Conservation (phyloP, 805 yeast species). For the Ogataea naganishii region DNA sequence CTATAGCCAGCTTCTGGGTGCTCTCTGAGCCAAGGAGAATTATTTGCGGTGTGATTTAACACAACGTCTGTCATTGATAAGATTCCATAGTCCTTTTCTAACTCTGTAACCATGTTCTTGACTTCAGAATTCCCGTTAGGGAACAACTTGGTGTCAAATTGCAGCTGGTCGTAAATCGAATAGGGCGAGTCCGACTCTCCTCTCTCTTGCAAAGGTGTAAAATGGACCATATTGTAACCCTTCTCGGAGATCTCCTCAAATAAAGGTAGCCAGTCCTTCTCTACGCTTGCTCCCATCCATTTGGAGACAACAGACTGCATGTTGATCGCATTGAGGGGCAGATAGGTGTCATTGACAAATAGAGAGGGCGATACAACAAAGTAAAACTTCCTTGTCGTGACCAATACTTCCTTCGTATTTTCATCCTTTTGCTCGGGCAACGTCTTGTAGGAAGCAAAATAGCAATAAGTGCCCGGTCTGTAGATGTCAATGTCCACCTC, state of each 20-base stretch:
- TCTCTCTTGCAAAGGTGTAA: conserved; percentile 85
- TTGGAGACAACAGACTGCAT: conserved; percentile 83
- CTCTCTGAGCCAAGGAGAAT: conserved; percentile 75
- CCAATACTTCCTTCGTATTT: conserved; percentile 19
- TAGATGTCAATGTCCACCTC: conserved; percentile 51
- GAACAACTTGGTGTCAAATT: conserved; percentile 63
- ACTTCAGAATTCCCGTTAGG: conserved; percentile 46
- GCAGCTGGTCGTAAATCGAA: conserved; percentile 79
- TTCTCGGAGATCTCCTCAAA: conserved; percentile 57
- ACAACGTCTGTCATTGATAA: conserved; percentile 87
- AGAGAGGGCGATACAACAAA: conserved; percentile 79
- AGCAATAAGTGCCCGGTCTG: conserved; percentile 74
- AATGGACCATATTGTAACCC: conserved; percentile 93
- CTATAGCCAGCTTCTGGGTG: conserved; percentile 92
- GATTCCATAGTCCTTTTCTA: conserved; percentile 50
- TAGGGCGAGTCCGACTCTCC: conserved; percentile 93
- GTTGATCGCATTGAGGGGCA: conserved; percentile 72
- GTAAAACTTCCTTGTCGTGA: conserved; percentile 52
- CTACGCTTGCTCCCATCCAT: conserved; percentile 67
- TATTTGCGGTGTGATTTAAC: conserved; percentile 89
- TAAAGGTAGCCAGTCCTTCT: conserved; percentile 53
- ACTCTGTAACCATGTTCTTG: conserved; percentile 32
- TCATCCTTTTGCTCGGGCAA: conserved; percentile 19
- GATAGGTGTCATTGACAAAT: conserved; percentile 39
- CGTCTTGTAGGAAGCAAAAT: conserved; percentile 51